These are phyloP conservation scores for Aspergillus novoparasiticus DNA, from an alignment of 2,329 filamentous ascomycete species.

Conservation along the genomic window DNA sequence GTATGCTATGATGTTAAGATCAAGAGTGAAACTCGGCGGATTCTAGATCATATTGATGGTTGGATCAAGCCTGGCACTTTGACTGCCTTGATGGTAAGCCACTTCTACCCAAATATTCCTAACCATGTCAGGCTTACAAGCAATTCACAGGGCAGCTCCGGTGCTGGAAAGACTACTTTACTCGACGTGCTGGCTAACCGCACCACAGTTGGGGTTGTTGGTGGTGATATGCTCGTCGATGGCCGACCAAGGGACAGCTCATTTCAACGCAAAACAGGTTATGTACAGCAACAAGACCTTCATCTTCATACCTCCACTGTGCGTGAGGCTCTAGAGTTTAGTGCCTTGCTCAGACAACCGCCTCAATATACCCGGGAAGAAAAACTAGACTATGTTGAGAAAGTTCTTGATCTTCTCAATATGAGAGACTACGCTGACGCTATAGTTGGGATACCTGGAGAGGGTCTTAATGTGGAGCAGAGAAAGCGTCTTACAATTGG, in stretches of 20 bases:
- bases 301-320: conserved; percentile 82
- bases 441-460: conserved; percentile 80
- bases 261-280: conserved; percentile 64
- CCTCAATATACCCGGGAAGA: conserved; percentile 67
- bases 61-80: conserved; percentile 57
- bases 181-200: conserved; percentile 60
- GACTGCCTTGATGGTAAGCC: conserved; percentile 54
- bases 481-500: conserved; percentile 79
- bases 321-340: conserved; percentile 81
- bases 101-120: background rate
- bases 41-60: conserved; percentile 52
- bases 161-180: conserved; percentile 63
- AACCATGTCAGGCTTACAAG: background rate
- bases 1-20: conserved; percentile 79
- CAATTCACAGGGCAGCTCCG: conserved; percentile 52
- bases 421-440: conserved; percentile 91
- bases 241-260: conserved; percentile 57
- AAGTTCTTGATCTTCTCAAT: conserved; percentile 73
- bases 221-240: conserved; percentile 66
- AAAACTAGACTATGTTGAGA: conserved; percentile 80
- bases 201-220: conserved; percentile 62
- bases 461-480: conserved; percentile 65
- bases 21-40: conserved; percentile 69
- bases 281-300: conserved; percentile 71
- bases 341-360: conserved; percentile 81